Base-by-base conservation (phyloP, 164 flowering plant species). In the Vitis rupestris region DNA sequence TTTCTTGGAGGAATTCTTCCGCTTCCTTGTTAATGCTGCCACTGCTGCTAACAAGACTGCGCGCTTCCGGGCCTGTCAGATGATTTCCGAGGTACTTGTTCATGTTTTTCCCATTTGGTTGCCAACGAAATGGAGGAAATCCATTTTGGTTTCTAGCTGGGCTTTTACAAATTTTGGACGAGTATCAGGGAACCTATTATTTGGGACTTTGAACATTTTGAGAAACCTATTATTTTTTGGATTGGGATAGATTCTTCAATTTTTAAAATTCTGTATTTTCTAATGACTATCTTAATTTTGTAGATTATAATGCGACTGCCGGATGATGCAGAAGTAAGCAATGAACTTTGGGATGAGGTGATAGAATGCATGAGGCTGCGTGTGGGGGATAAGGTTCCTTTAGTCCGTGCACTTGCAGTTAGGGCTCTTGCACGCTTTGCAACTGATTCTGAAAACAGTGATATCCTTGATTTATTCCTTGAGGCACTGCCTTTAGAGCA, bases 261-360 rank as follows among this genome's bases (percentile, higher is more conserved):
- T 10, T 16, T 52, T 13, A 7, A 1, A 59, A 37, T 17, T 62
- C n/a, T n/a, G 12, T 59, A 64, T 47, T 52, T 9, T 3, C 52
- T 54, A 5, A 13, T 61, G 17, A 30, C 13, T 30, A 49, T 53
- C 70, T 8, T 74, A 17, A 27, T 19, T 62, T 65, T 83, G 67
- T 77, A 96, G 99, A 89, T 96, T 52, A 88, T 96, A 74, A 77
- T 93, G 86, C 80, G 92, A 70, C 75, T 96, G 78, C 97, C 99
- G 57, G 99, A 96, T 69, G 97, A 93, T 70, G 87, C 92, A 51
- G 99, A 96, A 84, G 98, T 92, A 17, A 88, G 88, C 62, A 65
- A 79, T 77, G 94, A 90, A 47, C 75, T 92, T 0, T 93, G 95
- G 99, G 99, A 96, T 75, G 90, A 88, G 64, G 91, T 96, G 57